Percentiles rank a stretch among this genome's conserved stretches.
phyloP scores from a whole-genome alignment of 306 rosid species.

The Canavalia ensiformis region DNA sequence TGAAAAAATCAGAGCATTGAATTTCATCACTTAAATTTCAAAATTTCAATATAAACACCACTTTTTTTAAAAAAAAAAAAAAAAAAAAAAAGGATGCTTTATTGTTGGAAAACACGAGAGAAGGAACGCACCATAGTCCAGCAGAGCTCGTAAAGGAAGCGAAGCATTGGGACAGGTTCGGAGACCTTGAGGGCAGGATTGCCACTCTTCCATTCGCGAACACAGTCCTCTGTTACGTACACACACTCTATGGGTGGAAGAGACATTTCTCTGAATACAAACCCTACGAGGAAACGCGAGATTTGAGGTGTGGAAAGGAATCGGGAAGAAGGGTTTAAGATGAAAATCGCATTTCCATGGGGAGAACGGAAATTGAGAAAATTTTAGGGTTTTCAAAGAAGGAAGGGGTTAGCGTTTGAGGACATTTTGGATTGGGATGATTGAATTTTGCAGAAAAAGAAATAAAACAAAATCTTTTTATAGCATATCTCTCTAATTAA shows the following conservation, averaged over 20 bases:
- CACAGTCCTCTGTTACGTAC: conserved; percentile 69
- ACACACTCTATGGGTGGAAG: conserved; percentile 74
- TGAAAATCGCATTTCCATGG: conserved; percentile 51
- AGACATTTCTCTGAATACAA: conserved; percentile 65
- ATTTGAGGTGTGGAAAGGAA: conserved; percentile 17
- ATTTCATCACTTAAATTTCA: neutral
- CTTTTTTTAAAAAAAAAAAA: neutral
- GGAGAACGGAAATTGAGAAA: conserved; percentile 21
- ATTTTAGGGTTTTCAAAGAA: conserved; percentile 53
- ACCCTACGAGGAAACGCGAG: conserved; percentile 47
- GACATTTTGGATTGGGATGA: conserved; percentile 21
- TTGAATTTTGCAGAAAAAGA: neutral
- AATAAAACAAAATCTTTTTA: neutral
- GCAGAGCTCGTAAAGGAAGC: conserved; percentile 97
- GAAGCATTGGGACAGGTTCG: conserved; percentile 77
- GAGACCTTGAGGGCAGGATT: conserved; percentile 69
- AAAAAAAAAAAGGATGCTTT: neutral
- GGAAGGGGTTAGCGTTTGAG: conserved; percentile 51
- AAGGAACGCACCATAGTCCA: conserved; percentile 73
- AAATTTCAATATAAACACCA: neutral
- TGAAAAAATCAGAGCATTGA: conserved; percentile 14
- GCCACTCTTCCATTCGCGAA: conserved; percentile 92
- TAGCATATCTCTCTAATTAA: neutral
- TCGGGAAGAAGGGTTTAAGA: conserved; percentile 44
- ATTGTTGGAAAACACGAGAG: neutral